These are phyloP conservation scores for Catharanthus roseus DNA, from an alignment of 257 asterid species.

Conservation along the genomic window DNA sequence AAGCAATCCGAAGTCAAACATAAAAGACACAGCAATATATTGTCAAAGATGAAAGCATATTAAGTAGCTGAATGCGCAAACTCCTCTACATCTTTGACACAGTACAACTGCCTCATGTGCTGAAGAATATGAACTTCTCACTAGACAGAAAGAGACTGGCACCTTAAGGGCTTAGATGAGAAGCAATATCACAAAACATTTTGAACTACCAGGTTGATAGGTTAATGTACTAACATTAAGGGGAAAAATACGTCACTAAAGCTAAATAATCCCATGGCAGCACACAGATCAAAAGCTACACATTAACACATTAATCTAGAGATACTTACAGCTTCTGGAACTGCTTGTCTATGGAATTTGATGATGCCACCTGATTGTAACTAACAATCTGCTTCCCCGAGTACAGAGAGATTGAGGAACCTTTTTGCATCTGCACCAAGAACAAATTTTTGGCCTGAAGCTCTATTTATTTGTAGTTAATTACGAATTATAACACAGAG, in stretches of 20 bases:
- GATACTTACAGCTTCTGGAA: constrained; percentile 72
- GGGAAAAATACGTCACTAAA: background rate
- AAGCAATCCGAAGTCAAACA: background rate
- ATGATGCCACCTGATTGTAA: constrained; percentile 39
- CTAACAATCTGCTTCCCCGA: constrained; percentile 46
- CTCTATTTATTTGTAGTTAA: background rate
- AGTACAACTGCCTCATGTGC: background rate
- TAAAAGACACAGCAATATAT: background rate
- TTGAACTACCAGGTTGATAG: background rate
- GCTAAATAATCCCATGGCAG: background rate
- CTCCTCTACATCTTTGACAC: background rate
- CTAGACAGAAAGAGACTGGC: background rate
- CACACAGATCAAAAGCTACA: background rate
- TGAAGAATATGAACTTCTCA: background rate
- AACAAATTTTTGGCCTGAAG: background rate
- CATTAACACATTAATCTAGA: background rate
- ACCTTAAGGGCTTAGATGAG: background rate
- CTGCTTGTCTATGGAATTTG: constrained; percentile 48
- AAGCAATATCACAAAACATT: background rate
- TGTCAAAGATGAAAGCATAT: background rate
- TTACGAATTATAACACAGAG: background rate
- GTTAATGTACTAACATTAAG: background rate
- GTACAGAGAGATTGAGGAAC: constrained; percentile 34
- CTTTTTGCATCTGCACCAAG: constrained; percentile 32
- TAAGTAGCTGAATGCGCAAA: background rate